Conservation (phyloP, 1,284 basidiomycete species). For the Entoloma clypeatum region DNA sequence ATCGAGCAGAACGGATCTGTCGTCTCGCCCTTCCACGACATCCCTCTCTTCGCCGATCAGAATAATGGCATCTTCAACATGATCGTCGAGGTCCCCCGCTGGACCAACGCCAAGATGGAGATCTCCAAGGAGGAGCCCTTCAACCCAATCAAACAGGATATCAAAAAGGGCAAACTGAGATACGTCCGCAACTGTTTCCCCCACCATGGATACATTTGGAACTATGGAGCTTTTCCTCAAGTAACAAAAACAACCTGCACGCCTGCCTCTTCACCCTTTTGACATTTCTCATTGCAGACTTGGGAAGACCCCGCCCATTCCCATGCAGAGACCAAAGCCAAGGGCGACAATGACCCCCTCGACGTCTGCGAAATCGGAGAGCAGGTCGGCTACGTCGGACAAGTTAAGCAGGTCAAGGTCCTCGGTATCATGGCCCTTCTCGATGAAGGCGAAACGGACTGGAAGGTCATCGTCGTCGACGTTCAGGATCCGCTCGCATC, state of each 20-base stretch:
- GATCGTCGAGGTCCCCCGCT: slow-evolving; percentile 98
- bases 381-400: slow-evolving; percentile 95
- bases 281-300: slow-evolving; percentile 54
- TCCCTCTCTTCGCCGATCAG: slow-evolving; percentile 94
- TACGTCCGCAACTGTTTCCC: slow-evolving; percentile 99
- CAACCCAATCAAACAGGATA: slow-evolving; percentile 99
- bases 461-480: slow-evolving; percentile 98
- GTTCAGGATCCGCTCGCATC: slow-evolving; percentile 93
- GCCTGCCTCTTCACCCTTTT: slow-evolving; percentile 10
- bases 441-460: slow-evolving; percentile 98
- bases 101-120: slow-evolving; percentile 99
- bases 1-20: slow-evolving; percentile 86
- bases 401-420: slow-evolving; percentile 99
- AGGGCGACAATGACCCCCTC: slow-evolving; percentile 99
- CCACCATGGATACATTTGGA: slow-evolving; percentile 99
- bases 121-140: slow-evolving; percentile 96
- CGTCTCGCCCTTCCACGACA: slow-evolving; percentile 92
- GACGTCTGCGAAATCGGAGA: slow-evolving; percentile 99
- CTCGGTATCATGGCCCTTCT: slow-evolving; percentile 99
- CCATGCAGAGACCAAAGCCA: slow-evolving; percentile 98
- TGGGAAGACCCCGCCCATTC: slow-evolving; percentile 93
- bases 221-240: slow-evolving; percentile 97
- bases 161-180: slow-evolving; percentile 94
- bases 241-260: slow-evolving; percentile 32
- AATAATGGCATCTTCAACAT: slow-evolving; percentile 95